Conservation (phyloP, 305 asterid species). For the Fraxinus angustifolia region DNA sequence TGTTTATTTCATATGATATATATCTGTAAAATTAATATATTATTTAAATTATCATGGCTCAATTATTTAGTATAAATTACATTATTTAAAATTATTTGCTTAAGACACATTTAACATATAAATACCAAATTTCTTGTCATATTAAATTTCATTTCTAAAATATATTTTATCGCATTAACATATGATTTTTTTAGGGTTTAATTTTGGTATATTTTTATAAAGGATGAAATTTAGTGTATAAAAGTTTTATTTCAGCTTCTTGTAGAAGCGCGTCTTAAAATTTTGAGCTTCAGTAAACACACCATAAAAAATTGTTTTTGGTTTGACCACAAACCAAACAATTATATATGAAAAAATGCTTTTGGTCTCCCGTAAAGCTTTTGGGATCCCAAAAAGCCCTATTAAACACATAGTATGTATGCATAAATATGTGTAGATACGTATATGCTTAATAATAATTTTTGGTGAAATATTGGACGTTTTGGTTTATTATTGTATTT, state of each 20-base stretch:
- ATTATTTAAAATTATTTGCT: neutral
- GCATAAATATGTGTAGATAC: neutral
- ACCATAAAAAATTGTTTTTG: neutral
- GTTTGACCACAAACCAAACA: neutral
- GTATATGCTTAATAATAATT: neutral
- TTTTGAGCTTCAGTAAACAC: neutral
- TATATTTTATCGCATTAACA: neutral
- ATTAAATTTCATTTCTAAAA: neutral
- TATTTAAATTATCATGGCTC: neutral
- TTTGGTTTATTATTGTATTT: neutral
- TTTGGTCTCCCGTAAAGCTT: neutral
- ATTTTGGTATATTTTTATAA: neutral
- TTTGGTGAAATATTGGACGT: neutral
- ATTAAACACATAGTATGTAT: neutral
- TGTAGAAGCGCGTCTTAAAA: neutral
- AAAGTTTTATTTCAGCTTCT: neutral
- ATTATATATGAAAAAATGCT: neutral
- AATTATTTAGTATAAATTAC: neutral
- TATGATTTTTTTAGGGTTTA: neutral
- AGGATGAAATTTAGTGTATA: neutral
- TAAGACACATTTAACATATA: neutral
- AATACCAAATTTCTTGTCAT: neutral
- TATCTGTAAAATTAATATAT: neutral
- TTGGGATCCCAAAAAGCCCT: neutral
- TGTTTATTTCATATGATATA: neutral